phyloP scores from a whole-genome alignment of 2,329 filamentous ascomycete genomes.

The Albifimbria verrucaria region DNA sequence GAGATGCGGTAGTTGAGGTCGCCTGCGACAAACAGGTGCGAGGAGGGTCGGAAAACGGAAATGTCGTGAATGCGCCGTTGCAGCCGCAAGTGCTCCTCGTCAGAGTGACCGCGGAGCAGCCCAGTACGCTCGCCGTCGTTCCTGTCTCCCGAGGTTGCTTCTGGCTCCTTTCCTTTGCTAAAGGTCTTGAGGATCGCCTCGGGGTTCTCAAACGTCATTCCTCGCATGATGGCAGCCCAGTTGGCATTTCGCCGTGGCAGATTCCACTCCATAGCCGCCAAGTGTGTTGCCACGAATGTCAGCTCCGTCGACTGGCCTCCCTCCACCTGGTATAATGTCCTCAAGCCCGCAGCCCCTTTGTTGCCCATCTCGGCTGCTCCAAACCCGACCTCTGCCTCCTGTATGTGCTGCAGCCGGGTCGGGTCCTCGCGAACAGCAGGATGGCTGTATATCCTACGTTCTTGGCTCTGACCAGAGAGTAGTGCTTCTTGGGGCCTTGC shows the following conservation, averaged over 20 bases:
- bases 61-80: constrained; percentile 49
- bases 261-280: constrained; percentile 83
- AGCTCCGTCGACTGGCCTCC: constrained; percentile 53
- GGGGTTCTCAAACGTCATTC: constrained; percentile 69
- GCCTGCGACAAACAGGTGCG: constrained; percentile 81
- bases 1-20: constrained; percentile 95
- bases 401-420: constrained; percentile 59
- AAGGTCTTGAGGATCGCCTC: constrained; percentile 31
- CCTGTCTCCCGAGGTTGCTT: constrained; percentile 16
- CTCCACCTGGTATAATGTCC: constrained; percentile 55
- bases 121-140: constrained; percentile 23
- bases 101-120: constrained; percentile 31
- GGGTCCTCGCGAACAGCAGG: constrained; percentile 75
- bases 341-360: constrained; percentile 84
- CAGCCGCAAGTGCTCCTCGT: constrained; percentile 30
- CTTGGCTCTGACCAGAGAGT: constrained; percentile 66
- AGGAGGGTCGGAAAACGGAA: constrained; percentile 70
- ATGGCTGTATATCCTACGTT: constrained; percentile 89
- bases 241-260: constrained; percentile 75
- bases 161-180: constrained; percentile 5
- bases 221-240: constrained; percentile 80
- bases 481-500: constrained; percentile 39
- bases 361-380: constrained; percentile 89
- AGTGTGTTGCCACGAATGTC: constrained; percentile 84
- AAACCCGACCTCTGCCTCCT: constrained; percentile 79